Evolutionary conservation across 2,329 filamentous ascomycete genomes (phyloP).

Genomic region (Exserohilum rostratum): DNA sequence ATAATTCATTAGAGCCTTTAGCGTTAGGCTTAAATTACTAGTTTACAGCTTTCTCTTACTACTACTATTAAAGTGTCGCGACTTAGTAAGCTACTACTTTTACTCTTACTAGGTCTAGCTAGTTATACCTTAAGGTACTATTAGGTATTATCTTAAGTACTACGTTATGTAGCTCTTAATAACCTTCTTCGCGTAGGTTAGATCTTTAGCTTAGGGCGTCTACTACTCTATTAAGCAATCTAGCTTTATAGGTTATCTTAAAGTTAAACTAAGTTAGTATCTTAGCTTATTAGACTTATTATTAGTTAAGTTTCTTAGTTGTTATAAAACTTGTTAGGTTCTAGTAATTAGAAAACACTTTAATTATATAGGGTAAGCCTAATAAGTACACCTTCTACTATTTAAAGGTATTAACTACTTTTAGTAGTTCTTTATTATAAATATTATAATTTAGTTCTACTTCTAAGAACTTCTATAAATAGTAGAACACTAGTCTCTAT

Average conservation of each 20-base stretch:
- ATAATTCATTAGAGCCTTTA: neutral
- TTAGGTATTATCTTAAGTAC: neutral
- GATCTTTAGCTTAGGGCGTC: neutral
- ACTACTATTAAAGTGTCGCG: neutral
- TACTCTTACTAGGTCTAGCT: neutral
- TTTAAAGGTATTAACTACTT: neutral
- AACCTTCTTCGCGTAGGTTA: neutral
- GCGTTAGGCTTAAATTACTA: neutral
- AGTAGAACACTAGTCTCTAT: slow-evolving; percentile 23
- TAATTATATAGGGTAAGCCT: neutral
- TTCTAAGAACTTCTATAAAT: slow-evolving; percentile 23
- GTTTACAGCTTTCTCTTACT: neutral
- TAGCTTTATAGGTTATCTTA: slow-evolving; percentile 2
- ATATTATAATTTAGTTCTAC: slow-evolving; percentile 18
- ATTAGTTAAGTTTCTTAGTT: slow-evolving; percentile 3
- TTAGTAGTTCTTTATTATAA: slow-evolving; percentile 17
- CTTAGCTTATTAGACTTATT: slow-evolving; percentile 2
- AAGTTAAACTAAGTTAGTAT: slow-evolving; percentile 4
- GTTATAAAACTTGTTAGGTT: slow-evolving; percentile 9
- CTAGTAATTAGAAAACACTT: slow-evolving; percentile 21
- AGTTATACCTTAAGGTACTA: neutral
- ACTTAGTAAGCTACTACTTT: neutral
- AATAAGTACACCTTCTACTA: no score
- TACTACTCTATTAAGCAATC: neutral
- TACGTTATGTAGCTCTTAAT: neutral